Percentiles rank a stretch among this genome's conserved stretches.
Conservation (phyloP, 225 moss, liverwort and hornwort genomes). For the Lunularia cruciata region DNA sequence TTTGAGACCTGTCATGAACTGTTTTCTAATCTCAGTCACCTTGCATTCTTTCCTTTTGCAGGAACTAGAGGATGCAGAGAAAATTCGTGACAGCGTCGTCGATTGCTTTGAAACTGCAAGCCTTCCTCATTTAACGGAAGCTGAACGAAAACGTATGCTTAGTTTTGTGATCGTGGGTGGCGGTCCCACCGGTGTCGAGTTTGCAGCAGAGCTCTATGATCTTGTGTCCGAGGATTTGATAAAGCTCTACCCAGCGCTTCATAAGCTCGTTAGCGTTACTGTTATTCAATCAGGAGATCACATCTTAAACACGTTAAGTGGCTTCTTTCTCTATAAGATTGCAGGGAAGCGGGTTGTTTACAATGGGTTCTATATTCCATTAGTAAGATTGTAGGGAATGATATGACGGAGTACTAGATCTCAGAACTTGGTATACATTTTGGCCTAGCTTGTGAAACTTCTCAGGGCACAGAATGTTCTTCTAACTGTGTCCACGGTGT, state of each 20-base stretch:
- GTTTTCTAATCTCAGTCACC: neutral
- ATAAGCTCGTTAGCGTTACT: constrained; percentile 54
- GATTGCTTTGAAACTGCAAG: constrained; percentile 96
- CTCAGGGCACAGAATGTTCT: too few relatives aligned
- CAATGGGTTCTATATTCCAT: neutral
- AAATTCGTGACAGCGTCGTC: constrained; percentile 78
- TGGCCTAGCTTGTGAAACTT: too few relatives aligned
- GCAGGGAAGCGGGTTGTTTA: too few relatives aligned
- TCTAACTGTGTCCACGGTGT: neutral
- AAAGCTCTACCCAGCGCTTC: constrained; percentile 60
- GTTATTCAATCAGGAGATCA: constrained; percentile 92
- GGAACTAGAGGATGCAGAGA: constrained; percentile 94
- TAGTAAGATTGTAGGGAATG: too few relatives aligned
- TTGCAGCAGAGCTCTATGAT: constrained; percentile 96
- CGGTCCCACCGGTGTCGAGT: constrained; percentile 95
- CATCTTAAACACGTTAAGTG: constrained; percentile 76
- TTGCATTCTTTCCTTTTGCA: constrained; percentile 9
- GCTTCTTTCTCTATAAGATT: neutral
- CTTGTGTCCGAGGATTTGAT: constrained; percentile 82
- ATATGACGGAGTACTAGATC: too few relatives aligned
- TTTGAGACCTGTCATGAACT: neutral
- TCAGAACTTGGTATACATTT: too few relatives aligned
- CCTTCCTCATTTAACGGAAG: constrained; percentile 66
- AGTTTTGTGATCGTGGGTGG: constrained; percentile 92
- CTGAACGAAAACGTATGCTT: constrained; percentile 76